phyloP scores from a whole-genome alignment of 805 yeast species.

The Candida ulmi region DNA sequence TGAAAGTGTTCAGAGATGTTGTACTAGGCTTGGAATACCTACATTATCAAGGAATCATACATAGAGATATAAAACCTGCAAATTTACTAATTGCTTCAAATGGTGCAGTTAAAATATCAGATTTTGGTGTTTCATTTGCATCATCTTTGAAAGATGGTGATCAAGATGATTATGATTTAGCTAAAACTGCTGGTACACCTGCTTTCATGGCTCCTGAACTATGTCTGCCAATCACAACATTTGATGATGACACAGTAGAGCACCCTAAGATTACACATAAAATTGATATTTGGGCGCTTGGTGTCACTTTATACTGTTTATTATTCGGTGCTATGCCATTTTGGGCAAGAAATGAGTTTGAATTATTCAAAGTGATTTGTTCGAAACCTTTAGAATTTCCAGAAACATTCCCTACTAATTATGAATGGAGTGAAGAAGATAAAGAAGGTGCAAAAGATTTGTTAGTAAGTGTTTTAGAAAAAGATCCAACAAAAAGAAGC shows the following conservation, averaged over 20 bases:
- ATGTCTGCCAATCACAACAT: slow-evolving; percentile 44
- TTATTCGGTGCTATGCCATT: slow-evolving; percentile 88
- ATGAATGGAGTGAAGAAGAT: slow-evolving; percentile 32
- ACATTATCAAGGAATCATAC: slow-evolving; percentile 87
- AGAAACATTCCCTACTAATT: slow-evolving; percentile 37
- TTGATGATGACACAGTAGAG: slow-evolving; percentile 19
- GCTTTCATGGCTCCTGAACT: slow-evolving; percentile 95
- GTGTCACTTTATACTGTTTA: slow-evolving; percentile 85
- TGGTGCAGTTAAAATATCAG: slow-evolving; percentile 84
- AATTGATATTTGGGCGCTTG: slow-evolving; percentile 97
- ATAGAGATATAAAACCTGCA: slow-evolving; percentile 95
- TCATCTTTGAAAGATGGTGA: slow-evolving; percentile 33
- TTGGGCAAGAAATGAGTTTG: slow-evolving; percentile 80
- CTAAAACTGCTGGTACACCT: slow-evolving; percentile 97
- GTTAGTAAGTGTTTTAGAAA: slow-evolving; percentile 53
- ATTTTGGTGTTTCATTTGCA: slow-evolving; percentile 92
- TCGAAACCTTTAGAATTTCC: slow-evolving; percentile 59
- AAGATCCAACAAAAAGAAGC: slow-evolving; percentile 63
- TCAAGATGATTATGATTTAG: slow-evolving; percentile 72
- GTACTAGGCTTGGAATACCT: slow-evolving; percentile 83
- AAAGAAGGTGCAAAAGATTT: slow-evolving; percentile 46
- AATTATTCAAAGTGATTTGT: slow-evolving; percentile 76
- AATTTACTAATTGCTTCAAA: slow-evolving; percentile 69
- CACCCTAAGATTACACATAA: slow-evolving; percentile 62
- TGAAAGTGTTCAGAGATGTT: slow-evolving; percentile 76